Evolutionary conservation across 2,329 filamentous ascomycete genomes (phyloP), one percentile per base, ranked within the genome.

Genomic region (Phaeomoniella chlamydospora): DNA sequence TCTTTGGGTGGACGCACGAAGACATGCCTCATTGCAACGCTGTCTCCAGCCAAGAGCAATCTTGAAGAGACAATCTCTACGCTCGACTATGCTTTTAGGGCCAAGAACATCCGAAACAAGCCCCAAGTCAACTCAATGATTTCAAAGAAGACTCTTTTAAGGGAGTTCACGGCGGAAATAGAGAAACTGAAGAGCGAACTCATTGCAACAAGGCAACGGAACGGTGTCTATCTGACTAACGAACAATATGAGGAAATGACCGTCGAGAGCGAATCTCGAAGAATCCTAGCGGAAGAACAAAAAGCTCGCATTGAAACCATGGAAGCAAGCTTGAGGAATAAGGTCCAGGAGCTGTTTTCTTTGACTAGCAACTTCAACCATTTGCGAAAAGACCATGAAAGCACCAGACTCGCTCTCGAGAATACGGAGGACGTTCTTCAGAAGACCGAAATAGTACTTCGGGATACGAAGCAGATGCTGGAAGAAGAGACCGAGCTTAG

Each of bases 41-140:
- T 98, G 29, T 96, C 90, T 2, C 87, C 90, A 1, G 85, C 87
- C 5, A 92, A 90, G 57, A 87, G 80, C 58, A 98, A 96, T 48
- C 67, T 98, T 1, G 90, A 98, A 52, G 90, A 98, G 58, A 98
- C 92, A 0, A 96, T 98, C 41, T 96, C 90, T 1, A 98, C 92
- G 0, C 70, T 98, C 2, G 90, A 98, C 55, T 98, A 98, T 53
- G 92, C 90, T 9, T 96, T 96, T 61, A 75, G 90, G 33, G 90
- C 90, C 12, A 98, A 98, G 65, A 96, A 98, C 47, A 98, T 98
- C 49, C 81, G 84, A 34, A 98, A 98, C 59, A 94, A 94, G 58
- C 92, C 90, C 1, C 90, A 98, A 52, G 70, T 93, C 48, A 98
- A 96, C 57, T 82, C 85, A 34, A 73, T 84, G 51, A 75, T 96